Percentiles rank a stretch among this genome's conserved stretches.
Evolutionary conservation across 2,329 filamentous ascomycete species (phyloP).

Genomic region (Incumbomyces lentus): DNA sequence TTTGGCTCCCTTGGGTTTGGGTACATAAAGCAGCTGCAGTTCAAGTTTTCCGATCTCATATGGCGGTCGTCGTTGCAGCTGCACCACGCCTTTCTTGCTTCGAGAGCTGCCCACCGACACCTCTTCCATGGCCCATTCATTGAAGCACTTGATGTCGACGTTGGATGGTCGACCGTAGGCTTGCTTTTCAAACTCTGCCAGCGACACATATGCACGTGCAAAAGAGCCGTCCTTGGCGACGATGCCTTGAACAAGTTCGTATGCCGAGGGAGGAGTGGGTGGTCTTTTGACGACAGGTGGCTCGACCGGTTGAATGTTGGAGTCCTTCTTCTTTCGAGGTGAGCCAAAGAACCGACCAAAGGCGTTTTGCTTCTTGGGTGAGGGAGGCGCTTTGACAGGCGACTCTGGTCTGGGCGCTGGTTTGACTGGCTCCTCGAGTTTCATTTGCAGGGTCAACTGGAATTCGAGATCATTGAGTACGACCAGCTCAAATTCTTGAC

Average conservation of each 20-base stretch:
- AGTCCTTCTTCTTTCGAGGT: slow-evolving; percentile 92
- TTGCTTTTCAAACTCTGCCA: slow-evolving; percentile 81
- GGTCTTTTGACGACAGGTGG: slow-evolving; percentile 51
- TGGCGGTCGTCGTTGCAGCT: slow-evolving; percentile 71
- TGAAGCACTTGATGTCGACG: slow-evolving; percentile 90
- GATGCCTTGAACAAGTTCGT: slow-evolving; percentile 47
- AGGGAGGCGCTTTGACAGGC: slow-evolving; percentile 35
- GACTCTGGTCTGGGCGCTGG: slow-evolving; percentile 40
- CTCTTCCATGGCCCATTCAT: slow-evolving; percentile 94
- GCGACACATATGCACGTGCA: slow-evolving; percentile 80
- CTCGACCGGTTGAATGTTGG: slow-evolving; percentile 75
- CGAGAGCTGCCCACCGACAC: slow-evolving; percentile 73
- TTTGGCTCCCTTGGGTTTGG: slow-evolving; percentile 71
- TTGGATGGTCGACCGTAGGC: slow-evolving; percentile 82
- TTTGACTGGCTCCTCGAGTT: slow-evolving; percentile 61
- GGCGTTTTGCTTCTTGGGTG: slow-evolving; percentile 66
- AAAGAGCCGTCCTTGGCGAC: slow-evolving; percentile 90
- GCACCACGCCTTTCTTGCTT: slow-evolving; percentile 71
- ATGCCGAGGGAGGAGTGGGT: slow-evolving; percentile 20
- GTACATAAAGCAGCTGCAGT: slow-evolving; percentile 87
- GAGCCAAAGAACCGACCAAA: slow-evolving; percentile 90
- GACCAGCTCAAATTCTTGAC: slow-evolving; percentile 95
- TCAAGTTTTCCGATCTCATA: slow-evolving; percentile 94
- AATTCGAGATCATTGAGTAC: slow-evolving; percentile 98
- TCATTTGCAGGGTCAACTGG: slow-evolving; percentile 91